Evolutionary conservation across 495 filamentous ascomycete species (phyloP).

Genomic region (Acidiella bohemica): DNA sequence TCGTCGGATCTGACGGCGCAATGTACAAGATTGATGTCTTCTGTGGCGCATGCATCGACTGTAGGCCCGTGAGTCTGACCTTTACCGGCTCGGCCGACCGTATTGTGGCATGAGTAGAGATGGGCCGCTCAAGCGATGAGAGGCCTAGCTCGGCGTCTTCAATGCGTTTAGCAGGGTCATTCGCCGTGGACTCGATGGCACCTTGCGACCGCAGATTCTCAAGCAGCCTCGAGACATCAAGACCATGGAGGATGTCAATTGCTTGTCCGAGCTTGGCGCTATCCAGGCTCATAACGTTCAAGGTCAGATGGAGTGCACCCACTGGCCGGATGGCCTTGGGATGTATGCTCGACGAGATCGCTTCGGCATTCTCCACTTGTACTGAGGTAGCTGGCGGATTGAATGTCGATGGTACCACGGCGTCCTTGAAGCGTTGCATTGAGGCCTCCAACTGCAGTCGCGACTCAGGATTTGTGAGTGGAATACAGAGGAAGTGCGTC

Average conservation of each 20-base stretch:
- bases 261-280: conserved; percentile 46
- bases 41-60: conserved; percentile 27
- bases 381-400: no score
- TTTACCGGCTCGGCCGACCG: conserved; percentile 3
- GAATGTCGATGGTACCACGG: no score
- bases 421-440: conserved; percentile 45
- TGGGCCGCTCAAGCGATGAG: conserved; percentile 6
- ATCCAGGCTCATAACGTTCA: conserved; percentile 73
- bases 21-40: conserved; percentile 43
- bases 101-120: conserved; percentile 1
- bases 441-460: conserved; percentile 48
- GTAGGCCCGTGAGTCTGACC: conserved; percentile 23
- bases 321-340: conserved; percentile 58
- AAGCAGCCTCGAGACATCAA: conserved; percentile 43
- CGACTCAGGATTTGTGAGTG: conserved; percentile 52
- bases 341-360: conserved; percentile 28
- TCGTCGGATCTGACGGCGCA: conserved; percentile 41
- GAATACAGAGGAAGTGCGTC: conserved; percentile 86
- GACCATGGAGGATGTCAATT: conserved; percentile 36
- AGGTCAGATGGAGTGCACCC: conserved; percentile 70
- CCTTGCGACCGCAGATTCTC: conserved; percentile 7
- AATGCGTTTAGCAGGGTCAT: not conserved
- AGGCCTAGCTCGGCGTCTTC: not conserved
- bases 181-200: not conserved
- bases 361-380: not conserved